Conservation (phyloP, 1,284 basidiomycete genomes). For the Apiotrichum sp. region DNA sequence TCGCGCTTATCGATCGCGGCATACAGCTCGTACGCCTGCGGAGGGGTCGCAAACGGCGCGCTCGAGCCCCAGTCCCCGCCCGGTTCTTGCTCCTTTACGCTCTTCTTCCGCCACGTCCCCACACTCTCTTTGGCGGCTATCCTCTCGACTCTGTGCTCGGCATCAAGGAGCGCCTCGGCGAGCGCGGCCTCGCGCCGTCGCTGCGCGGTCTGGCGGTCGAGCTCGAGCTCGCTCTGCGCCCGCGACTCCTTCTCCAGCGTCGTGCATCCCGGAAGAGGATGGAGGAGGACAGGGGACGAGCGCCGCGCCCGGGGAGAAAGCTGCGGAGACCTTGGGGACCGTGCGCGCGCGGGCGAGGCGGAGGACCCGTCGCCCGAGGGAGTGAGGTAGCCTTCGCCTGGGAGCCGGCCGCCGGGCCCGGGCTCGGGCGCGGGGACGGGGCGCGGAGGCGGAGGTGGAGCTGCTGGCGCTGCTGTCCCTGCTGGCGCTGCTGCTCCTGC, state of each 20-base stretch:
- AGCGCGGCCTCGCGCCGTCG: constrained; percentile 29
- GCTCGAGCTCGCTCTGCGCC: constrained; percentile 38
- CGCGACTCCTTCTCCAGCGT: constrained; percentile 26
- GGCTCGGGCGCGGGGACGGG: background rate
- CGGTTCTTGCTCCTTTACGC: constrained; percentile 8
- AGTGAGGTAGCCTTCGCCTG: background rate
- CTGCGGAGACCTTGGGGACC: background rate
- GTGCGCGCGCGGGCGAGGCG: background rate
- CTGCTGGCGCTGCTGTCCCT: too few relatives aligned
- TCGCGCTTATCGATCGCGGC: constrained; percentile 46
- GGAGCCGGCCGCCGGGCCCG: background rate
- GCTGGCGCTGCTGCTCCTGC: too few relatives aligned
- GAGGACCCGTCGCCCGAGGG: background rate
- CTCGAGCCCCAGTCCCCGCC: constrained; percentile 2
- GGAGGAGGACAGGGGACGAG: constrained; percentile 34
- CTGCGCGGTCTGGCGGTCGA: constrained; percentile 34
- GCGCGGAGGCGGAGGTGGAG: too few relatives aligned
- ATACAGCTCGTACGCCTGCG: constrained; percentile 47
- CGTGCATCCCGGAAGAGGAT: constrained; percentile 30
- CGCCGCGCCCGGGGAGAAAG: constrained; percentile 4
- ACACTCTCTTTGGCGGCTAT: constrained; percentile 20
- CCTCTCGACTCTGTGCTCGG: constrained; percentile 33
- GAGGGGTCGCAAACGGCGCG: constrained; percentile 35
- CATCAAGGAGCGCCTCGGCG: constrained; percentile 44
- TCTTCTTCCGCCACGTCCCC: constrained; percentile 24